Percentiles rank a stretch among this genome's conserved stretches.
phyloP scores from a whole-genome alignment of 495 filamentous ascomycete genomes.

The Penicillium coffeae region DNA sequence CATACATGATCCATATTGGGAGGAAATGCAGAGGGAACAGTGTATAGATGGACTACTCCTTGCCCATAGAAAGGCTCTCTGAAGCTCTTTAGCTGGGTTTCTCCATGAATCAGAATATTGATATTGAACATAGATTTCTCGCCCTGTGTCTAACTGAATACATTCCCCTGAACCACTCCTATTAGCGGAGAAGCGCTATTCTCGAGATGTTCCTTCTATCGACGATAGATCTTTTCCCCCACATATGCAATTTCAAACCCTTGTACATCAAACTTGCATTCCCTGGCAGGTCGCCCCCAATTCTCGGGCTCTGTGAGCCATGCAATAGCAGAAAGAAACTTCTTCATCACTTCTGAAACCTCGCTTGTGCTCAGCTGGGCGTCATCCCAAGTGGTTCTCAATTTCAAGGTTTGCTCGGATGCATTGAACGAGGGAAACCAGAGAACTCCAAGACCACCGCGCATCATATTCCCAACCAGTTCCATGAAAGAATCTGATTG shows the following conservation, averaged over 20 bases:
- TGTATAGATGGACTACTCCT: too few relatives aligned
- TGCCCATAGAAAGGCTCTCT: too few relatives aligned
- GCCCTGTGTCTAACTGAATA: too few relatives aligned
- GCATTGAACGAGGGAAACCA: constrained; percentile 6
- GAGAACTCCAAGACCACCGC: constrained; percentile 6
- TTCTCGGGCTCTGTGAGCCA: constrained; percentile 8
- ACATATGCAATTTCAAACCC: constrained; percentile 2
- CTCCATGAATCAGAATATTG: too few relatives aligned
- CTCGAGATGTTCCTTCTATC: too few relatives aligned
- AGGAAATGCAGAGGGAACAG: too few relatives aligned
- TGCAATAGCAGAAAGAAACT: constrained; percentile 4
- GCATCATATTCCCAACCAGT: background rate
- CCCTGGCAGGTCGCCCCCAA: background rate
- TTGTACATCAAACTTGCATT: constrained; percentile 2
- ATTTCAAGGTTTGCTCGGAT: background rate
- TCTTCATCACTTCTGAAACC: background rate
- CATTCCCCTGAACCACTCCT: too few relatives aligned
- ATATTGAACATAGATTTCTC: too few relatives aligned
- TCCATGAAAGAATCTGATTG: background rate
- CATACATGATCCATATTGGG: too few relatives aligned
- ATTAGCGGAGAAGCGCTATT: too few relatives aligned
- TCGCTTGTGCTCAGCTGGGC: constrained; percentile 1
- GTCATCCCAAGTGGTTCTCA: constrained; percentile 5
- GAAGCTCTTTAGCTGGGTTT: too few relatives aligned
- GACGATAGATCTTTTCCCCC: too few relatives aligned